These are phyloP conservation scores for Puccinellia tenuiflora DNA, from an alignment of 176 grass and related monocot species.

Conservation along the genomic window DNA sequence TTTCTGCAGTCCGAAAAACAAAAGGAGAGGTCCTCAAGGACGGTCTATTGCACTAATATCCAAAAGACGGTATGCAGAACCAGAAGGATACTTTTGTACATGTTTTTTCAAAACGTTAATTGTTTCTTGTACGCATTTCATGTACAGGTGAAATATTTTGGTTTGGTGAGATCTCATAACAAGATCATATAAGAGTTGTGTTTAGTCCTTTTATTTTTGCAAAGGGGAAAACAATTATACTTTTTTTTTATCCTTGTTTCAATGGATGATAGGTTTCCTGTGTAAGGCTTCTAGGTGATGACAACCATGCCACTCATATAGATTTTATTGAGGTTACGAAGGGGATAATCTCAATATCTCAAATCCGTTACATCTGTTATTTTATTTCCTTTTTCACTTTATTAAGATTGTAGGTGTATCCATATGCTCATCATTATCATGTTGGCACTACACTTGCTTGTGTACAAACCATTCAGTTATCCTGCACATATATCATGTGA, in stretches of 20 bases:
- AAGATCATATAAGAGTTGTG: background rate
- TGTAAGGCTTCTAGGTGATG: background rate
- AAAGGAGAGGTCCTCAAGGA: background rate
- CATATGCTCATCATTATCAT: background rate
- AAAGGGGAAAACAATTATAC: background rate
- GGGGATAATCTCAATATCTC: background rate
- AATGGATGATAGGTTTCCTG: background rate
- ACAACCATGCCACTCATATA: background rate
- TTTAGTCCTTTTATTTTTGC: background rate
- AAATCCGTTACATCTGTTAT: background rate
- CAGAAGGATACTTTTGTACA: background rate
- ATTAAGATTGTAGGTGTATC: background rate
- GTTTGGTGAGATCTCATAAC: background rate
- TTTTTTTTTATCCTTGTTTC: background rate
- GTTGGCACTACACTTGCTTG: background rate
- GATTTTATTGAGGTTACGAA: background rate
- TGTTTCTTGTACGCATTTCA: background rate
- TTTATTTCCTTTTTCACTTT: background rate
- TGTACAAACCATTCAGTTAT: background rate
- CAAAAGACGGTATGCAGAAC: background rate
- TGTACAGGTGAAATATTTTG: background rate
- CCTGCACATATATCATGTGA: background rate
- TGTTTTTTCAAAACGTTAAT: background rate
- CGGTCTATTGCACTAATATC: background rate
- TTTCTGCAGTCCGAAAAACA: background rate